phyloP scores from a whole-genome alignment of 108 stramenopile genomes.

The Aurantiochytrium sp. region DNA sequence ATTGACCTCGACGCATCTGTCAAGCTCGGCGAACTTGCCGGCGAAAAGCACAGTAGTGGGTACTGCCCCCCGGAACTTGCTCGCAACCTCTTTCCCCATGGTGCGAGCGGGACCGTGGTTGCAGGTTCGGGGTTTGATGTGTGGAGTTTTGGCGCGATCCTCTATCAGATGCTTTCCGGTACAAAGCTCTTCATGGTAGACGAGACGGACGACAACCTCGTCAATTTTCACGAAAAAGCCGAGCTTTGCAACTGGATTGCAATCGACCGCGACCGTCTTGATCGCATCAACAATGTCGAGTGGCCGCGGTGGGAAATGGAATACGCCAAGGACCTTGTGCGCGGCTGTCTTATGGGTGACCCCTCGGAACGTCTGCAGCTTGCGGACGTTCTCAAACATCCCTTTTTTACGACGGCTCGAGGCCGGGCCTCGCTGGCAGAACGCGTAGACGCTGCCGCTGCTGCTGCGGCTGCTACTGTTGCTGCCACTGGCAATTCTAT shows the following conservation, averaged over 20 bases:
- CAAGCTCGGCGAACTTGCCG: not conserved
- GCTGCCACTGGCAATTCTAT: no score
- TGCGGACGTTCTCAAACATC: not conserved
- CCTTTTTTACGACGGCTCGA: not conserved
- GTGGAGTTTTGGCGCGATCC: slow-evolving; percentile 33
- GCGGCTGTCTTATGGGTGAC: not conserved
- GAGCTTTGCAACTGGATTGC: not conserved
- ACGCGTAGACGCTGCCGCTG: no score
- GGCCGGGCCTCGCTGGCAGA: not conserved
- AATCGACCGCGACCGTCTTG: not conserved
- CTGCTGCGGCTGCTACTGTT: no score
- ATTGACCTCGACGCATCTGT: not conserved
- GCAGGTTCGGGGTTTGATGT: slow-evolving; percentile 23
- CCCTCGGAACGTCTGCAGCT: not conserved
- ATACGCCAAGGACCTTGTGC: not conserved
- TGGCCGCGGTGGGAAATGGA: not conserved
- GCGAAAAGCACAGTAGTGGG: not conserved
- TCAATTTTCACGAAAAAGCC: not conserved
- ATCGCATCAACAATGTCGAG: not conserved
- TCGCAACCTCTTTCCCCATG: not conserved
- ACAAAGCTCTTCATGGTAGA: slow-evolving; percentile 19
- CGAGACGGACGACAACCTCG: not conserved
- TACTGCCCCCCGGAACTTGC: not conserved
- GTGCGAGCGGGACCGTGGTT: not conserved
- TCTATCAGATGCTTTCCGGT: slow-evolving; percentile 30